Base-by-base conservation (phyloP, 495 filamentous ascomycete species). In the Penicillium argentinense region DNA sequence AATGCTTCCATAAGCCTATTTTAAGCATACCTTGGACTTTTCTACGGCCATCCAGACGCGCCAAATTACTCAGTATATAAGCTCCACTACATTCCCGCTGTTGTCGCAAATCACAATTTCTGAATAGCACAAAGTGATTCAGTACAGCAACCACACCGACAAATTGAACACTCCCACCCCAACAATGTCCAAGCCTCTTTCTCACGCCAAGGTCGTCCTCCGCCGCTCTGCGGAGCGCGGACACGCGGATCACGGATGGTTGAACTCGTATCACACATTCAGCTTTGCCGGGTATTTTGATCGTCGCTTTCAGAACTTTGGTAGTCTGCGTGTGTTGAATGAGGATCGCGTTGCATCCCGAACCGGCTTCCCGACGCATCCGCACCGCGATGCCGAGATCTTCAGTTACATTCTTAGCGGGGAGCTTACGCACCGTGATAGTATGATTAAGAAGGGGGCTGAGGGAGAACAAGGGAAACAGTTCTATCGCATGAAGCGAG, bases 251-350 rank as follows among this genome's bases (percentile, higher is more conserved):
- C 84, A 89, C 63, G 84, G 84, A 61, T 92, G 87, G 87, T 80
- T 91, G n/a, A 84, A 91, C 64, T 83, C 79, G 17, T 90, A 84
- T 71, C 88, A 91, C 72, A 88, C 84, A 45, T 91, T 95, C 76
- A 79, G 75, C 65, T 91, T 91, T 62, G 86, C 86, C 46, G 65
- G 68, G 49, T 91, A 89, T 76, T 80, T 81, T 68, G 78, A 88
- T 64, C 83, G 83, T 24, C 49, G 58, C 1, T 84, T 79, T 67
- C 65, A 73, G 28, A 70, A 75, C 45, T 91, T 84, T 58, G 88
- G 88, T 12, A 73, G 78, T 19, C 69, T 91, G 29, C 83, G 88
- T 42, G 87, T 91, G 11, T 78, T 91, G 48, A 91, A 91, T 66
- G 89, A 95, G 65, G 88, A 92, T 64, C 82, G 86, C 17, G 87